Evolutionary conservation across 1,284 basidiomycete species (phyloP), one percentile per base, ranked within the genome.

Genomic region (Trametes sp.): DNA sequence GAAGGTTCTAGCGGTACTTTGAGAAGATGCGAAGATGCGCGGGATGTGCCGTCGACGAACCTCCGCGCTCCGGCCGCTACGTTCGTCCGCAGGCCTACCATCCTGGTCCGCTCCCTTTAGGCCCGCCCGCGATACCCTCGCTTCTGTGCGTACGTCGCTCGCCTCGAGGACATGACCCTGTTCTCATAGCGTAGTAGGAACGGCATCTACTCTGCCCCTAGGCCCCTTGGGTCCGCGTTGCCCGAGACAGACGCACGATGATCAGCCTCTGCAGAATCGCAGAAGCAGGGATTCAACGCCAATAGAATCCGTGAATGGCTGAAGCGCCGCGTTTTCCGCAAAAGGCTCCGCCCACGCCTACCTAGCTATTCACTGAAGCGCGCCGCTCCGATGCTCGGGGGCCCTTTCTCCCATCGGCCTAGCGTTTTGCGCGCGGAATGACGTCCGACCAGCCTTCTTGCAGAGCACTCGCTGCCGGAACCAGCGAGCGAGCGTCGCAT

Each of bases 301-400:
- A 31, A 31, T 54, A 26, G 44, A 31, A 23, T 33, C 50, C 50
- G 33, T 9, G 11, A 35, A 24, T 19, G 26, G 45, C 21, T 48
- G 42, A 33, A 41, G 21, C 8, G 24, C 50, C 26, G 28, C 19
- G 13, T 14, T 19, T 23, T 31, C 56, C 56, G 16, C 35, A 33
- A 57, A 41, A 50, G 56, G 56, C 41, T 45, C 50, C 50, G 57
- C 19, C 57, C 42, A 53, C 42, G 50, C 33, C 42, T 59, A 36
- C 33, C 35, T 38, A 11, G 13, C 26, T 13, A 59, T 59, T 53
- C 57, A 59, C 24, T 35, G 50, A 59, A 59, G 50, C 42, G 28
- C 28, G n/a, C 13, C 19, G 23, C 10, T n/a, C 50, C 57, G 51
- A 53, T 33, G 7, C n/a, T 52, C 57, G 57, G 57, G 23, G 4